A percentile compares a stretch with the other conserved stretches of the same genome.
Conservation (phyloP, 192 early-diverging fungal species). For the Phlyctochytrium planicorne region DNA sequence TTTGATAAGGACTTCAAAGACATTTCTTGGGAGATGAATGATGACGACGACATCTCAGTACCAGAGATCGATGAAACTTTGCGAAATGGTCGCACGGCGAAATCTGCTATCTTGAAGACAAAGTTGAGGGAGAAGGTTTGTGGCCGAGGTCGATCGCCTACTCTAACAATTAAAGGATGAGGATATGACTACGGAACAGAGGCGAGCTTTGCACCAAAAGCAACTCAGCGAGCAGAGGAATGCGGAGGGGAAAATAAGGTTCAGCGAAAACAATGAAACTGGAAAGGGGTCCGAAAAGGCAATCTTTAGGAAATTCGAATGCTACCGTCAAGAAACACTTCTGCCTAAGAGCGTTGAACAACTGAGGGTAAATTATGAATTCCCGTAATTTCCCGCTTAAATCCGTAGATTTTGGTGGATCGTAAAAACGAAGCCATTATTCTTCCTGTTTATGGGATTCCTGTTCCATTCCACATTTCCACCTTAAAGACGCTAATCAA, state of each 20-base stretch:
- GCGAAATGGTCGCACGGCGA: constrained; percentile 16
- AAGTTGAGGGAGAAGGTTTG: constrained; percentile 30
- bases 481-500: constrained; percentile 93
- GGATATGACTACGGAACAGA: constrained; percentile 68
- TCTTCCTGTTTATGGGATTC: constrained; percentile 91
- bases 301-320: constrained; percentile 87
- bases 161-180: constrained; percentile 52
- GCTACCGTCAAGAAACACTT: constrained; percentile 87
- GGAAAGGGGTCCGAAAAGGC: constrained; percentile 66
- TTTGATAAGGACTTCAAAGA: constrained; percentile 55
- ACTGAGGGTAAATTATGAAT: constrained; percentile 49
- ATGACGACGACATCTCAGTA: constrained; percentile 36
- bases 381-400: constrained; percentile 5
- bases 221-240: constrained; percentile 73
- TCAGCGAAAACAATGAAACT: constrained; percentile 58
- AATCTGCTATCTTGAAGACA: constrained; percentile 32
- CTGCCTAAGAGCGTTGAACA: constrained; percentile 79
- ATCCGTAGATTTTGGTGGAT: constrained; percentile 83
- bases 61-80: constrained; percentile 23
- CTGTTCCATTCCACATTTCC: constrained; percentile 98
- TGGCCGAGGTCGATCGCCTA: background rate
- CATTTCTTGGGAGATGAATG: constrained; percentile 50
- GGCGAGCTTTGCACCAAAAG: constrained; percentile 86
- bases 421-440: constrained; percentile 82
- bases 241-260: constrained; percentile 78